A percentile compares a stretch with the other conserved stretches of the same genome.
These are phyloP conservation scores for Alisma plantagoaquatica DNA, from an alignment of 106 monocot genomes.

Conservation along the genomic window DNA sequence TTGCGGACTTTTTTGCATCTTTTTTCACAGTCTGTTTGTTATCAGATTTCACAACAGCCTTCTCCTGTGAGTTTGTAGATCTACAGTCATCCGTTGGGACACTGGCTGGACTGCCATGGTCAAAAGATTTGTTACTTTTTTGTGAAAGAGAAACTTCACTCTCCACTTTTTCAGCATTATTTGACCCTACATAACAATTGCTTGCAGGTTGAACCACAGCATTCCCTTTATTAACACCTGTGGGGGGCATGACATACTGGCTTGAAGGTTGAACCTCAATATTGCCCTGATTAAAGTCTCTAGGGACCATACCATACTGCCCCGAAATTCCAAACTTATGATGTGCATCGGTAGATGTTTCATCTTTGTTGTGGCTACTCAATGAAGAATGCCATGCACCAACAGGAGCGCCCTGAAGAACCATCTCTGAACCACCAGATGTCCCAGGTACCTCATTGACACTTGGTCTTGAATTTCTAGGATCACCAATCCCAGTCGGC, in stretches of 20 bases:
- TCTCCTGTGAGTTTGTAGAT: slow-evolving; percentile 80
- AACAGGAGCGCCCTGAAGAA: slow-evolving; percentile 27
- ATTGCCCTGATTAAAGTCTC: slow-evolving; percentile 21
- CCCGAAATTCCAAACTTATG: slow-evolving; percentile 23
- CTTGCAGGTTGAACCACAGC: slow-evolving; percentile 36
- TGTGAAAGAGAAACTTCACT: slow-evolving; percentile 55
- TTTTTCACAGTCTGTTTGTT: slow-evolving; percentile 41
- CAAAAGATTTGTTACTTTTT: slow-evolving; percentile 51
- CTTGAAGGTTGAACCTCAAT: slow-evolving; percentile 20
- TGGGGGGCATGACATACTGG: slow-evolving; percentile 23
- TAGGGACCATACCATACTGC: slow-evolving; percentile 16
- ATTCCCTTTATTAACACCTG: slow-evolving; percentile 26
- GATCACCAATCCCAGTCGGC: slow-evolving; percentile 33
- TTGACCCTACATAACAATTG: too few relatives aligned
- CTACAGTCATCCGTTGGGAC: slow-evolving; percentile 68
- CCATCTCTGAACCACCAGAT: slow-evolving; percentile 20
- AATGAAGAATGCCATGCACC: slow-evolving; percentile 49
- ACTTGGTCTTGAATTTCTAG: slow-evolving; percentile 20
- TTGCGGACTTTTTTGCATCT: slow-evolving; percentile 32
- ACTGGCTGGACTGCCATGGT: slow-evolving; percentile 60
- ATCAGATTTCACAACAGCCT: slow-evolving; percentile 52
- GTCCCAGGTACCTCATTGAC: slow-evolving; percentile 37
- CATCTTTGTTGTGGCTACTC: slow-evolving; percentile 36
- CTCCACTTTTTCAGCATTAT: too few relatives aligned
- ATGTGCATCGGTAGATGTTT: slow-evolving; percentile 19